Percentiles rank a stretch among this genome's conserved stretches.
Evolutionary conservation across 2,329 filamentous ascomycete genomes (phyloP).

Genomic region (Aspergillus arachidicola): DNA sequence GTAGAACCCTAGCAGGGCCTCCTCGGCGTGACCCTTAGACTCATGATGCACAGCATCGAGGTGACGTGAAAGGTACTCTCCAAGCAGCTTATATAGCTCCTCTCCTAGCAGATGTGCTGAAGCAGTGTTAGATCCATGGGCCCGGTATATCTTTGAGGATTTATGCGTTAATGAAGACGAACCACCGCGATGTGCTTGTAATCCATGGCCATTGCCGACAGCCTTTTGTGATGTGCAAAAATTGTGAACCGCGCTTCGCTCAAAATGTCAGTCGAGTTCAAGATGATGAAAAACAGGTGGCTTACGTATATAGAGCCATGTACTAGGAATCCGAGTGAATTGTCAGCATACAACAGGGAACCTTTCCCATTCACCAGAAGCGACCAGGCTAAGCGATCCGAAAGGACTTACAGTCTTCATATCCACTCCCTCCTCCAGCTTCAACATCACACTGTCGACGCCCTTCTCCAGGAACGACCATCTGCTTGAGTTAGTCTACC

Average conservation of each 20-base stretch:
- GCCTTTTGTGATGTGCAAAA: conserved; percentile 99
- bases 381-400: not conserved
- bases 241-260: conserved; percentile 82
- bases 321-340: conserved; percentile 57
- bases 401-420: conserved; percentile 72
- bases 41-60: conserved; percentile 70
- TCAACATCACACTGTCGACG: conserved; percentile 90
- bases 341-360: conserved; percentile 16
- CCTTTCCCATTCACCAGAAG: not conserved
- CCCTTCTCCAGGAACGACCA: conserved; percentile 89
- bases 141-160: not conserved
- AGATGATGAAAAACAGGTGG: conserved; percentile 25
- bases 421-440: conserved; percentile 88
- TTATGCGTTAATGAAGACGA: conserved; percentile 27
- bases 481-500: conserved; percentile 50
- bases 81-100: conserved; percentile 90
- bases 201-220: conserved; percentile 59
- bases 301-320: conserved; percentile 92
- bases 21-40: conserved; percentile 81
- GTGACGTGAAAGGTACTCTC: conserved; percentile 78
- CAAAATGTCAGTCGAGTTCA: conserved; percentile 20
- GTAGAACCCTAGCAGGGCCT: conserved; percentile 88
- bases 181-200: conserved; percentile 72
- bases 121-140: conserved; percentile 18
- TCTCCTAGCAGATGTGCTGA: conserved; percentile 90